Percentiles rank a stretch among this genome's conserved stretches.
phyloP scores from a whole-genome alignment of 108 stramenopile species.

The Seminavis robusta region DNA sequence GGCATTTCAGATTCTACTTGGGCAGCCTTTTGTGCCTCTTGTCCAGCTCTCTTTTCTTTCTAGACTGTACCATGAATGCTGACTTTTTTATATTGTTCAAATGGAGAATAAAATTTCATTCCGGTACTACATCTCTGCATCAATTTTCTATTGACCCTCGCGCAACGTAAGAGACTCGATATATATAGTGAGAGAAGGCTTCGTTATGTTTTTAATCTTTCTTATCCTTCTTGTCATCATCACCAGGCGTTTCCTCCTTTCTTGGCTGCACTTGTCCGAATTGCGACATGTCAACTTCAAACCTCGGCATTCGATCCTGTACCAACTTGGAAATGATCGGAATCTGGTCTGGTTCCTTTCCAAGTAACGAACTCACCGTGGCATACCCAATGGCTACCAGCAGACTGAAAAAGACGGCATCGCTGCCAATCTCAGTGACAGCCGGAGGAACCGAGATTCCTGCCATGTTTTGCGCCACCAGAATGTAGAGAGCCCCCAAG shows the following conservation, averaged over 20 bases:
- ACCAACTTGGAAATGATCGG: constrained; percentile 72
- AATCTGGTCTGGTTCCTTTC: constrained; percentile 64
- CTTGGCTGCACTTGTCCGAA: background rate
- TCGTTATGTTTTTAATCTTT: too few species aligned
- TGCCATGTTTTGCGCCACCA: constrained; percentile 21
- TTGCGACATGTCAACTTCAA: constrained; percentile 76
- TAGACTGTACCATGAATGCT: too few species aligned
- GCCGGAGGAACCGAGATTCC: constrained; percentile 29
- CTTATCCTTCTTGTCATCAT: too few species aligned
- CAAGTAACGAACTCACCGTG: constrained; percentile 59
- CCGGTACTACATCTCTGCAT: too few species aligned
- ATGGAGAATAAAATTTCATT: too few species aligned
- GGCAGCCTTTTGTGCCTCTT: constrained; percentile 48
- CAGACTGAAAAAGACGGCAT: constrained; percentile 70
- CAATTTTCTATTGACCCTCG: too few species aligned
- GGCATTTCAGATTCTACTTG: constrained; percentile 50
- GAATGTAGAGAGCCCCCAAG: constrained; percentile 39
- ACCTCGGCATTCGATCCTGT: constrained; percentile 72
- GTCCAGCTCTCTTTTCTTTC: too few species aligned
- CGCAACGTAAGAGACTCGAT: too few species aligned
- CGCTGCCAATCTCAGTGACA: constrained; percentile 45
- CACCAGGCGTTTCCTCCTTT: too few species aligned
- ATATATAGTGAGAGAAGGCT: too few species aligned
- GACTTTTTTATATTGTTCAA: too few species aligned
- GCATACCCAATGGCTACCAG: constrained; percentile 58